phyloP scores from a whole-genome alignment of 2,329 filamentous ascomycete species.

The Cryphonectria carpinicola region DNA sequence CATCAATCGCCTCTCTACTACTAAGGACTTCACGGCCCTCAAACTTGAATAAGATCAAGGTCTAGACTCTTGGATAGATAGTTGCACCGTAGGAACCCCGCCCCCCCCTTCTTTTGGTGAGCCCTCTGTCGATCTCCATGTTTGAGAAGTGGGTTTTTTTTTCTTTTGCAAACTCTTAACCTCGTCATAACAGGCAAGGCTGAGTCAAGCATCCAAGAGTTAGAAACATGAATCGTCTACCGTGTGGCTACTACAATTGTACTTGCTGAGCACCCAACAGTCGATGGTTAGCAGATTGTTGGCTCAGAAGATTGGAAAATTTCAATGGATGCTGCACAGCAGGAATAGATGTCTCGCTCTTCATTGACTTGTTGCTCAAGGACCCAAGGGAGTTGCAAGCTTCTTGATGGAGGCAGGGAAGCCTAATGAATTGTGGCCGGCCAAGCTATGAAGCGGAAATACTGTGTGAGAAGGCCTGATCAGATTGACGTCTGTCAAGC shows the following conservation, averaged over 20 bases:
- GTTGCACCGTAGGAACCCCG: not conserved
- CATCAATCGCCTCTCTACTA: not conserved
- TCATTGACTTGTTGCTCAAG: not conserved
- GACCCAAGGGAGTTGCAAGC: not conserved
- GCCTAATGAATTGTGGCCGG: not conserved
- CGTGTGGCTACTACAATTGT: not conserved
- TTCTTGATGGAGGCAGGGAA: not conserved
- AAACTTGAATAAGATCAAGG: not conserved
- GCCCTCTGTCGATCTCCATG: not conserved
- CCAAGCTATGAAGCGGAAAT: not conserved
- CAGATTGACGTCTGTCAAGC: not conserved
- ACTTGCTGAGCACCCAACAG: not conserved
- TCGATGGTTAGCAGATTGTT: not conserved
- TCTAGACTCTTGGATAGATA: not conserved
- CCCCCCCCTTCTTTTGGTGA: not conserved
- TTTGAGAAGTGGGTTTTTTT: not conserved
- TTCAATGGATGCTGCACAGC: not conserved
- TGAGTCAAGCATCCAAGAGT: not conserved
- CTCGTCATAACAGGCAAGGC: not conserved
- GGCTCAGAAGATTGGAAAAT: not conserved
- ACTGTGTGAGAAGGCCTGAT: not conserved
- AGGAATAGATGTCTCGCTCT: not conserved
- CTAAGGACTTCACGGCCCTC: not conserved
- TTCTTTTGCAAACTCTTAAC: not conserved
- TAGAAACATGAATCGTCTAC: not conserved